Conservation (phyloP, 495 filamentous ascomycete genomes). For the Lentithecium fluviatile region DNA sequence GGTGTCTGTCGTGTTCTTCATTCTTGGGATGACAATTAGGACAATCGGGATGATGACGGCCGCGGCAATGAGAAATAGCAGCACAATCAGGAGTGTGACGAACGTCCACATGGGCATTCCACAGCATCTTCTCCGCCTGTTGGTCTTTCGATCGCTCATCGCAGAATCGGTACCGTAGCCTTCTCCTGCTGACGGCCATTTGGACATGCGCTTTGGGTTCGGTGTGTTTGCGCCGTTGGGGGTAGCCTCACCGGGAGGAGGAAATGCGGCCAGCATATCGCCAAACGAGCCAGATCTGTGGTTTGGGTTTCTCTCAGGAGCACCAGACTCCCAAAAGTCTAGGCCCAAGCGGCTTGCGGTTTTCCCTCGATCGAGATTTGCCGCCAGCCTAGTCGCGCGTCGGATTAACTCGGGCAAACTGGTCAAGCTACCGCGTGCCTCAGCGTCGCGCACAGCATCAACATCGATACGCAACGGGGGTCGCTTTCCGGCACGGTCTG, state of each 20-base stretch:
- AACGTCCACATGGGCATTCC: conserved; percentile 83
- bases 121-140: conserved; percentile 56
- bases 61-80: conserved; percentile 75
- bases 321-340: conserved; percentile 48
- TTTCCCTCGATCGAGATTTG: conserved; percentile 82
- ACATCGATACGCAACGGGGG: conserved; percentile 77
- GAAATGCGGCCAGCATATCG: conserved; percentile 90
- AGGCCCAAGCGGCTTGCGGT: conserved; percentile 70
- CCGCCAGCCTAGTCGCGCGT: conserved; percentile 80
- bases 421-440: conserved; percentile 81
- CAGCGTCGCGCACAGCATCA: conserved; percentile 72
- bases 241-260: conserved; percentile 68
- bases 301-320: conserved; percentile 36
- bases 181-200: conserved; percentile 33
- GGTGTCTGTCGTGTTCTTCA: conserved; percentile 41
- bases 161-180: conserved; percentile 1
- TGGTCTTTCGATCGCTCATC: conserved; percentile 17
- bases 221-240: conserved; percentile 39
- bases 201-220: conserved; percentile 40
- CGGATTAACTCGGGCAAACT: conserved; percentile 88
- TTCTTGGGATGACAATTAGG: conserved; percentile 69
- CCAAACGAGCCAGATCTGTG: conserved; percentile 67
- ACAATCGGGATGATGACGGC: conserved; percentile 86
- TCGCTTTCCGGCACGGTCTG: conserved; percentile 49
- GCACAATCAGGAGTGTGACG: conserved; percentile 63